Base-by-base conservation (phyloP, 352 stramenopile genomes). In the Pythium oligandrum region DNA sequence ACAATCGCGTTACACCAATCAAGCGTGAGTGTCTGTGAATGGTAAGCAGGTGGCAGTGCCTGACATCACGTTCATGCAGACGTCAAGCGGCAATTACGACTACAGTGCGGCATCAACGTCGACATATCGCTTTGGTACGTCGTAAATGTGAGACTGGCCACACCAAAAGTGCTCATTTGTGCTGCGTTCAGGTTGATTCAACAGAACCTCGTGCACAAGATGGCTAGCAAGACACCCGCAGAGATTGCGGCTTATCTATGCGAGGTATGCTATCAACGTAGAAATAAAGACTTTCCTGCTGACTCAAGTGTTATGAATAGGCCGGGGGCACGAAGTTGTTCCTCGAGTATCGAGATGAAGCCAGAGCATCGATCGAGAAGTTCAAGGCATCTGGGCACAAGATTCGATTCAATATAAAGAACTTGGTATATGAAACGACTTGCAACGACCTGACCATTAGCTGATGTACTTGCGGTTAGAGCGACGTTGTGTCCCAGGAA, bases 191-290 rank as follows among this genome's bases (percentile, higher is more conserved):
- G 66, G 67, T 49, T 73, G 26, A 79, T 79, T 37, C 64, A 73
- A 40, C 70, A 79, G 42, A 76, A 75, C 40, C 45, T 72, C 12
- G 66, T 77, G 3, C 67, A 77, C 44, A 66, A 71, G 38, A 73
- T 75, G 65, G 50, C 68, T 10, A 58, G 11, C 12, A 43, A 56
- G 8, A 63, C 48, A 8, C 61, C 68, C 26, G 34, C 51, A 26
- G 70, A 76, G 40, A 48, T 79, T 4, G 70, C 70, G 2, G 47
- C 35, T 5, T 79, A 62, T 51, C 36, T 77, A 17, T 79, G 70
- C 37, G 66, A 79, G 57, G 66, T 79, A 38, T n/a, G 45, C 3
- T n/a, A 9, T 50, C 30, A 31, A 26, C 17, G 17, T 26, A 26
- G 17, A 26, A 26, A 26, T 26, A 26, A 26, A 26, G 17, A 26